These are phyloP conservation scores for Globisporangium middletonii DNA, from an alignment of 352 stramenopile genomes.

Conservation along the genomic window DNA sequence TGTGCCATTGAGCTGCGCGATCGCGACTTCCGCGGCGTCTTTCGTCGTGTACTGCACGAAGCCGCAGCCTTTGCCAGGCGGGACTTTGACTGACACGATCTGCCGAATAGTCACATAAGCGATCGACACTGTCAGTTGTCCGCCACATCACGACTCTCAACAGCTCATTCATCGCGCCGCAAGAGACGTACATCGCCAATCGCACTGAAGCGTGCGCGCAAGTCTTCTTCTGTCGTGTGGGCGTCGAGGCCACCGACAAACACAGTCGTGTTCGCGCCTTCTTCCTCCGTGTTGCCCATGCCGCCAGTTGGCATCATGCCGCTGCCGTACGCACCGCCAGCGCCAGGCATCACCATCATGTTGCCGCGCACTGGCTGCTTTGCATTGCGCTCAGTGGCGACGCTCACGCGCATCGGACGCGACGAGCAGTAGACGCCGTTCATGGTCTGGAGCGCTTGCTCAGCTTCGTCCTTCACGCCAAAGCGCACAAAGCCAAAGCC, in stretches of 20 bases:
- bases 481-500: slow-evolving; percentile 92
- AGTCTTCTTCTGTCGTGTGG: slow-evolving; percentile 75
- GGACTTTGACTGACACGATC: slow-evolving; percentile 81
- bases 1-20: slow-evolving; percentile 86
- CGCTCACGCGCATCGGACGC: slow-evolving; percentile 85
- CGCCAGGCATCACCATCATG: neutral
- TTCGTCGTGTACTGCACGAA: slow-evolving; percentile 88
- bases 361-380: slow-evolving; percentile 20
- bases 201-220: slow-evolving; percentile 70
- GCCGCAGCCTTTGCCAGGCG: slow-evolving; percentile 83
- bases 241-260: slow-evolving; percentile 89
- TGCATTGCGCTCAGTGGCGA: slow-evolving; percentile 79
- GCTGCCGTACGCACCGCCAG: slow-evolving; percentile 11
- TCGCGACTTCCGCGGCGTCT: slow-evolving; percentile 79
- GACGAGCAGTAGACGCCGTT: slow-evolving; percentile 86
- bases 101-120: slow-evolving; percentile 3
- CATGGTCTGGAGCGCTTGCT: slow-evolving; percentile 87
- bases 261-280: slow-evolving; percentile 86
- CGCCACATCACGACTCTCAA: too few relatives aligned
- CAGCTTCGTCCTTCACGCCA: slow-evolving; percentile 79
- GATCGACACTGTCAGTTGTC: neutral
- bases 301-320: slow-evolving; percentile 4
- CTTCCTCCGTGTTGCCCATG: slow-evolving; percentile 29
- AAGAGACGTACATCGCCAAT: slow-evolving; percentile 66
- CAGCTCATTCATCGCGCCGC: too few relatives aligned